Base-by-base conservation (phyloP, 805 yeast species). In the Maudiozyma saulgeensis region DNA sequence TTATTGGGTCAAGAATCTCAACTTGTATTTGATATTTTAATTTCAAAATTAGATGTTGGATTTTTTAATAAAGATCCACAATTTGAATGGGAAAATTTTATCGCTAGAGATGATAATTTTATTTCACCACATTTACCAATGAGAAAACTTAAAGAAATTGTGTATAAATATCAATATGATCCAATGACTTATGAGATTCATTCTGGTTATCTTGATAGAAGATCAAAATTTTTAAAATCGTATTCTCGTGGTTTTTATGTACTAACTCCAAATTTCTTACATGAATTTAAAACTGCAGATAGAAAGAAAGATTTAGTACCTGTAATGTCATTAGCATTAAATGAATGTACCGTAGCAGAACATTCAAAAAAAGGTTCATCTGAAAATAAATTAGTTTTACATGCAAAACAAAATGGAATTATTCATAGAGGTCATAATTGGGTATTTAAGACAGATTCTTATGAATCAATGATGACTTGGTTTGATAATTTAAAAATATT, bases 221-320 rank as follows among this genome's bases (percentile, higher is more conserved):
- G 96, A 59, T 87, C 97, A 6, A 91, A 91, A 72, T 90, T 80
- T 64, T 73, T 93, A 55, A 90, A 90, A 71, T 84, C 91, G n/a
- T 93, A 89, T 67, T 80, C 95, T 4, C 77, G 81, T 53, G 96
- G 93, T 3, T 93, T 85, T 81, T 93, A 88, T 63, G 96, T 91
- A 18, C 72, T 91, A 56, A 89, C 99, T 2, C 85, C 96, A 49
- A 81, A 82, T 49, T 89, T 80, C 60, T 70, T 91, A 49, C 98
- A 93, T 64, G 99, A 91, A 69, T 87, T 91, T 69, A 90, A 89
- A 70, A 68, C 88, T 1, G 67, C 80, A 3, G 96, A 90, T 65
- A 76, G 96, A 49, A 84, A 81, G 60, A 84, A 79, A 61, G 96
- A 89, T 64, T 78, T 86, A 47, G 61, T 74, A 15, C 97, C 97